Conservation (phyloP, 345 rosid species). For the Triadica sebifera region DNA sequence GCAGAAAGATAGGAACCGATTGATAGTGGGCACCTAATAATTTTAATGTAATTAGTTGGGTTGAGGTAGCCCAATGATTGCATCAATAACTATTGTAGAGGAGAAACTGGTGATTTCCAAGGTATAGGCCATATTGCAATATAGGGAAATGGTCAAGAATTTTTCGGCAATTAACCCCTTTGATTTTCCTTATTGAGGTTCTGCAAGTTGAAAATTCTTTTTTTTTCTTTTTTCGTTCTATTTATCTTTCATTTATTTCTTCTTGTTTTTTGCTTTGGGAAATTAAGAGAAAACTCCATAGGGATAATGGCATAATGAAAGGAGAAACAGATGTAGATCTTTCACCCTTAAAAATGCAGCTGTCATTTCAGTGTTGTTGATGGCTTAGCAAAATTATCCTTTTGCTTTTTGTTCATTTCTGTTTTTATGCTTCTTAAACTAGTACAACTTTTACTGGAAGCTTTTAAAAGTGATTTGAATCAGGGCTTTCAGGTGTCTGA, state of each 20-base stretch:
- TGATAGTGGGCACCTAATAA: neutral
- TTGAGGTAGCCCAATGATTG: neutral
- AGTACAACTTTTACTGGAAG: neutral
- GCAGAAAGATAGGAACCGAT: neutral
- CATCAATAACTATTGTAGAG: neutral
- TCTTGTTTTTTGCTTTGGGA: conserved; percentile 30
- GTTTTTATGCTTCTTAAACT: neutral
- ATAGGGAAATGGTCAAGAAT: too few relatives aligned
- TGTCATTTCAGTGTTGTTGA: conserved; percentile 16
- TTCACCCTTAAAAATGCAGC: conserved; percentile 36
- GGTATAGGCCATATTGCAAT: too few relatives aligned
- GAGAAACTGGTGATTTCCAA: too few relatives aligned
- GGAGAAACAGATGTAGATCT: conserved; percentile 32
- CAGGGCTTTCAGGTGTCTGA: conserved; percentile 47
- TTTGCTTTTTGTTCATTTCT: neutral
- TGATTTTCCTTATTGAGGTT: neutral
- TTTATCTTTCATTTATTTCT: too few relatives aligned
- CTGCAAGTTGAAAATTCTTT: neutral
- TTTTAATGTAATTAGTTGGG: neutral
- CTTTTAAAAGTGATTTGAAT: neutral
- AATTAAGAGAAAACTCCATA: conserved; percentile 37
- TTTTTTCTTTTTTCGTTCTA: neutral
- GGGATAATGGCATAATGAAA: conserved; percentile 24
- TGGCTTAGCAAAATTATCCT: neutral
- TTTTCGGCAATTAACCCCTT: neutral